These are phyloP conservation scores for Luzula sylvatica DNA, from an alignment of 176 grass and related monocot species.

Conservation along the genomic window DNA sequence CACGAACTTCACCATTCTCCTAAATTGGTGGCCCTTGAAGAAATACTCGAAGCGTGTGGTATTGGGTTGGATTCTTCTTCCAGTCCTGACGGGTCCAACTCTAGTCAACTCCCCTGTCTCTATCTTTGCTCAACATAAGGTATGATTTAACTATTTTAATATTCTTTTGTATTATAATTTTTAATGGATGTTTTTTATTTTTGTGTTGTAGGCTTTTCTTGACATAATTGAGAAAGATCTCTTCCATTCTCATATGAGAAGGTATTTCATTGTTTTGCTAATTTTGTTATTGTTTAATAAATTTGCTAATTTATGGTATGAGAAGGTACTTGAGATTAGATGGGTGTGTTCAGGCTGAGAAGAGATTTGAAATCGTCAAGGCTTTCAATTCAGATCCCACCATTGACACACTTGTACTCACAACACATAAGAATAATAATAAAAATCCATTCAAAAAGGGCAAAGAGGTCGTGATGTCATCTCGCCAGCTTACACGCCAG, in stretches of 20 bases:
- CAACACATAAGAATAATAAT: conserved; percentile 52
- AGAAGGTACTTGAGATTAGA: conserved; percentile 73
- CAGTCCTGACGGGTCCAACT: conserved; percentile 39
- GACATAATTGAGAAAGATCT: conserved; percentile 83
- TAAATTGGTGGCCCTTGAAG: conserved; percentile 90
- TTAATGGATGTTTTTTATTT: background rate
- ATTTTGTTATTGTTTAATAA: background rate
- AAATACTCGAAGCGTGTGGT: conserved; percentile 81
- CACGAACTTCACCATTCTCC: conserved; percentile 71
- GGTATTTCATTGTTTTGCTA: conserved; percentile 28
- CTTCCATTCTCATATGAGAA: conserved; percentile 69
- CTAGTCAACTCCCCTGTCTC: conserved; percentile 62
- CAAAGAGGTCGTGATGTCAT: too few species aligned
- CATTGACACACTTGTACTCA: conserved; percentile 67
- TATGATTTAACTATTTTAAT: too few species aligned
- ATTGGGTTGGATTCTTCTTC: conserved; percentile 62
- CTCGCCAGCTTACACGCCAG: too few species aligned
- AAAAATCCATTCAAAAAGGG: background rate
- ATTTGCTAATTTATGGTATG: background rate
- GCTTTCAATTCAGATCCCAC: conserved; percentile 87
- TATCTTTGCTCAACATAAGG: conserved; percentile 93
- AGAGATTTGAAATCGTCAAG: conserved; percentile 91
- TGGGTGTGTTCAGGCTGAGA: conserved; percentile 71
- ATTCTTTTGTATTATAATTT: too few species aligned
- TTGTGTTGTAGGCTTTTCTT: conserved; percentile 57